Evolutionary conservation across 305 asterid species (phyloP).

Genomic region (Rubia tinctorum): DNA sequence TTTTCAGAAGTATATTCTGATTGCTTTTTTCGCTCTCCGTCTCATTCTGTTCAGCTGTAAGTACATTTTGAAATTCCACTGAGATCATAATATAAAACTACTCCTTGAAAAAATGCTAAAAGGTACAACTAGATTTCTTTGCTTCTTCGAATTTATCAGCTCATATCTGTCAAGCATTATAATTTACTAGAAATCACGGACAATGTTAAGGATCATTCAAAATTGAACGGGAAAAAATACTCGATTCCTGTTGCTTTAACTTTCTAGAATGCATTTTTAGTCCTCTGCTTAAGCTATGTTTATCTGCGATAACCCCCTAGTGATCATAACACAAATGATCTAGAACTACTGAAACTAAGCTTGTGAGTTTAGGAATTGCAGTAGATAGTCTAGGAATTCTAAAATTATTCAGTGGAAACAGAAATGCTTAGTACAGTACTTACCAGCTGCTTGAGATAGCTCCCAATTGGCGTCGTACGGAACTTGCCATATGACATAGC

Average conservation of each 20-base stretch:
- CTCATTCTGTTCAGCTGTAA: conserved; percentile 6
- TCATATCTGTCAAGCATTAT: neutral
- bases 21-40: neutral
- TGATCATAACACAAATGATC: too few species aligned
- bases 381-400: neutral
- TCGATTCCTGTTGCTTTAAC: neutral
- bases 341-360: too few species aligned
- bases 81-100: neutral
- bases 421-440: neutral
- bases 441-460: conserved; percentile 23
- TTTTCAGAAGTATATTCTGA: conserved; percentile 11
- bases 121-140: neutral
- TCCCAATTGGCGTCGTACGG: conserved; percentile 14
- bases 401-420: neutral
- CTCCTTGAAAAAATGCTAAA: neutral
- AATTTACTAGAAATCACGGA: neutral
- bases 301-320: too few species aligned
- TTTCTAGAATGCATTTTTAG: too few species aligned
- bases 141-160: neutral
- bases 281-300: too few species aligned
- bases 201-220: neutral
- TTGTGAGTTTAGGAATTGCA: too few species aligned
- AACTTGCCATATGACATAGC: conserved; percentile 15
- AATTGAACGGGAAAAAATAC: neutral
- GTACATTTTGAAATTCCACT: neutral